Base-by-base conservation (phyloP, 1,139 yeast genomes). In the Ashbya aceris region DNA sequence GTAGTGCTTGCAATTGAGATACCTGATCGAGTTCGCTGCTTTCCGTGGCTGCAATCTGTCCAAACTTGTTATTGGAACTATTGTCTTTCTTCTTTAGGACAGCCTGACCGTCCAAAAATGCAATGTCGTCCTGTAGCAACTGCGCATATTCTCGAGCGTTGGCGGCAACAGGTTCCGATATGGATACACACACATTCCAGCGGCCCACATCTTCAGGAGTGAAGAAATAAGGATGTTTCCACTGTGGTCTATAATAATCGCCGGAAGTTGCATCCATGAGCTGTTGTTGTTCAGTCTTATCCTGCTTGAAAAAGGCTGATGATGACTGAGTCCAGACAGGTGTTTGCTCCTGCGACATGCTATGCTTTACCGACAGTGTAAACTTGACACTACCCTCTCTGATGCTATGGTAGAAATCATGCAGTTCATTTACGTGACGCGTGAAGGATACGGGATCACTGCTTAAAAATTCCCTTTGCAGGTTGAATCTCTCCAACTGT, bases 181-280 rank as follows among this genome's bases (percentile, higher is more conserved):
- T 30, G 27, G 38, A 48, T 34, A 41, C 47, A 5, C 39, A 38
- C 5, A 52, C 45, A 7, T 40, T 44, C 67, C 67, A 64, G 5
- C 49, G 42, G 4, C 42, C 43, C 3, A 53, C 54, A 46, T 56
- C 60, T n/a, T 44, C 46, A 29, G 52, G 41, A 27, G 47, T 43
- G 35, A 53, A 41, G 41, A 57, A 48, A 30, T 53, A 48, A n/a
- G 65, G 58, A 44, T 61, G 56, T 39, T 51, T 48, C 39, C 50
- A 47, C 2, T 30, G 45, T 17, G 43, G 13, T 6, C 31, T 6
- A 12, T 29, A 29, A 12, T 29, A 29, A 6, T 29, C 31, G 5
- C 13, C 6, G 13, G 31, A 29, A 29, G 31, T 6, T 5, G 31
- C 31, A 29, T 29, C 31, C 13, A 11, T 12, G 3, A 29, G 13